phyloP scores from a whole-genome alignment of 179 eudicot species.

The Camellia oleifera region DNA sequence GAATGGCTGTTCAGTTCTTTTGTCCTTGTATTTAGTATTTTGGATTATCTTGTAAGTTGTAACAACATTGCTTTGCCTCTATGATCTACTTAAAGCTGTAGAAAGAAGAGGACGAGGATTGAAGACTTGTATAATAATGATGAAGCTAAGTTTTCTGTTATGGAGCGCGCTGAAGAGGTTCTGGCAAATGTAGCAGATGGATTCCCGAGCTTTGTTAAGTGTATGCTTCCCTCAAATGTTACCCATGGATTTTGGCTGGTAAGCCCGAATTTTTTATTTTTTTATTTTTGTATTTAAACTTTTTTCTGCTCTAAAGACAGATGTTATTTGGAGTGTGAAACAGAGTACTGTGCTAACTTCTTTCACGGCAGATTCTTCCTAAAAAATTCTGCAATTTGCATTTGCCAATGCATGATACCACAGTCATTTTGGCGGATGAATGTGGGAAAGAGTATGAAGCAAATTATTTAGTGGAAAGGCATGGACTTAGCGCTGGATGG shows the following conservation, averaged over 20 bases:
- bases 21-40: no score
- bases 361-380: constrained; percentile 17
- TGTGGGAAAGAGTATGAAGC: constrained; percentile 15
- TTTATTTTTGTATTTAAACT: neutral
- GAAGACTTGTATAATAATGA: no score
- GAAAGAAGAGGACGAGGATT: neutral
- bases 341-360: neutral
- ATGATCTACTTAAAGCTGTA: neutral
- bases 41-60: neutral
- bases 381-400: constrained; percentile 17
- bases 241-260: constrained; percentile 46
- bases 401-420: constrained; percentile 39
- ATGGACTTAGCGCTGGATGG: constrained; percentile 39
- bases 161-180: constrained; percentile 21
- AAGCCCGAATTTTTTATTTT: neutral
- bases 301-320: no score
- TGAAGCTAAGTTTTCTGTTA: no score
- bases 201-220: constrained; percentile 35
- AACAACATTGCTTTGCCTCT: neutral
- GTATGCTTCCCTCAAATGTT: constrained; percentile 45
- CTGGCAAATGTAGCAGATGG: constrained; percentile 18
- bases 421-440: constrained; percentile 42
- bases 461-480: constrained; percentile 22
- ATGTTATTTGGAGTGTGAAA: neutral
- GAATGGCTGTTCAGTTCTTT: no score